A percentile compares a stretch with the other conserved stretches of the same genome.
These are phyloP conservation scores for Neoboletus brunneissimus DNA, from an alignment of 768 basidiomycete species.

Conservation along the genomic window DNA sequence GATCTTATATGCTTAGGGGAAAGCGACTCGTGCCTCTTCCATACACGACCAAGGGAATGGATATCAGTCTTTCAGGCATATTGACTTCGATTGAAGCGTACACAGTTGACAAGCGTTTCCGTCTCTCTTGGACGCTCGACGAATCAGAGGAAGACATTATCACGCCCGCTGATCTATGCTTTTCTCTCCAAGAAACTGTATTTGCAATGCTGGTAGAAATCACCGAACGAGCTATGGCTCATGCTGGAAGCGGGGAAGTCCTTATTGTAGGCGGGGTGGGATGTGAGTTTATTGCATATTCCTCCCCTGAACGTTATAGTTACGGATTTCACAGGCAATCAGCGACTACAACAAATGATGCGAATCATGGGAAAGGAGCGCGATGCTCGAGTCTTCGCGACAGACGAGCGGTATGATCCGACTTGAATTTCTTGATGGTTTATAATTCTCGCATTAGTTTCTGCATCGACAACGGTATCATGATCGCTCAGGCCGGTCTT, in stretches of 20 bases:
- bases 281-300: slow-evolving; percentile 56
- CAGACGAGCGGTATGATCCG: slow-evolving; percentile 78
- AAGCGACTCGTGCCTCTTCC: slow-evolving; percentile 80
- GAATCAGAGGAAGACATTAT: slow-evolving; percentile 62
- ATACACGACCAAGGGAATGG: slow-evolving; percentile 99
- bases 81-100: slow-evolving; percentile 85
- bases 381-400: slow-evolving; percentile 87
- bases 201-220: slow-evolving; percentile 99
- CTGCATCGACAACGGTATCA: slow-evolving; percentile 99
- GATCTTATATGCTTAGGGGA: slow-evolving; percentile 51
- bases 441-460: slow-evolving; percentile 54
- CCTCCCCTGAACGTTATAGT: background rate
- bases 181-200: slow-evolving; percentile 93
- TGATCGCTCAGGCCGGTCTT: slow-evolving; percentile 98
- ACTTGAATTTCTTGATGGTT: background rate
- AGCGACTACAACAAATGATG: slow-evolving; percentile 98
- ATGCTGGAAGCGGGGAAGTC: slow-evolving; percentile 93
- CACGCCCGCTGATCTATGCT: slow-evolving; percentile 95
- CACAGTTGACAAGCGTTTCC: slow-evolving; percentile 82
- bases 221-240: slow-evolving; percentile 98
- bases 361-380: slow-evolving; percentile 92
- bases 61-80: slow-evolving; percentile 93
- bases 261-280: slow-evolving; percentile 99
- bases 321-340: slow-evolving; percentile 62
- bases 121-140: slow-evolving; percentile 40